Base-by-base conservation (phyloP, 805 yeast species). In the Metschnikowia orientalis region DNA sequence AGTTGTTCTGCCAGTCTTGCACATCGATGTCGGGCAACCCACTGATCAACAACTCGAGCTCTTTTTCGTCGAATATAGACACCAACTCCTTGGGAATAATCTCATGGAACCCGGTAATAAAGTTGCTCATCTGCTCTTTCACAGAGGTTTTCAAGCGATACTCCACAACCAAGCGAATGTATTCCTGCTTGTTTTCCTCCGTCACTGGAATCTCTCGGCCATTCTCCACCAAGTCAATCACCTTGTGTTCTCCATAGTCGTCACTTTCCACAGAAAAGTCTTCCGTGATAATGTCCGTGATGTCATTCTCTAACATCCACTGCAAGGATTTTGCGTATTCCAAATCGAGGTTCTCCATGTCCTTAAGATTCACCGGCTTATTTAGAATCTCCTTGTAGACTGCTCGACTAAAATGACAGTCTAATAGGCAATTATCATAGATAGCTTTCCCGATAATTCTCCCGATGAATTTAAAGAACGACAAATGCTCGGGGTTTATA, bases 251-350 rank as follows among this genome's bases (percentile, higher is more conserved):
- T 35, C 97, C 97, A 51, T 83, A 90, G 50, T 88, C 96, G 53
- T 88, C 95, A 1, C 92, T 75, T 47, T 88, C 97, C 14, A 92
- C 86, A 8, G 95, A 81, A 55, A 92, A 92, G 5, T 94, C 90
- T 56, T 92, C 98, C 14, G 87, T 88, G 37, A 92, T 85, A 23
- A 92, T 81, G 57, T 89, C 97, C 0, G 97, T 90, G 33, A 92
- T 90, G 59, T 92, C 96, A 60, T 92, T 92, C 48, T 90, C 95
- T 34, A 92, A 63, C 84, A 92, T 92, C 98, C 98, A 92, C 51
- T 81, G 72, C 50, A 92, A 63, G 2, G 96, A 86, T 57, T 89
- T 90, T 63, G 82, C 88, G 54, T 92, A 92, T 41, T 87, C 96
- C 37, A 86, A 68, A 56, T 92, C 99, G 40, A 92, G 67, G 0